These are phyloP conservation scores for Colletotrichum graminicola DNA, from an alignment of 2,329 filamentous ascomycete genomes.

Conservation along the genomic window DNA sequence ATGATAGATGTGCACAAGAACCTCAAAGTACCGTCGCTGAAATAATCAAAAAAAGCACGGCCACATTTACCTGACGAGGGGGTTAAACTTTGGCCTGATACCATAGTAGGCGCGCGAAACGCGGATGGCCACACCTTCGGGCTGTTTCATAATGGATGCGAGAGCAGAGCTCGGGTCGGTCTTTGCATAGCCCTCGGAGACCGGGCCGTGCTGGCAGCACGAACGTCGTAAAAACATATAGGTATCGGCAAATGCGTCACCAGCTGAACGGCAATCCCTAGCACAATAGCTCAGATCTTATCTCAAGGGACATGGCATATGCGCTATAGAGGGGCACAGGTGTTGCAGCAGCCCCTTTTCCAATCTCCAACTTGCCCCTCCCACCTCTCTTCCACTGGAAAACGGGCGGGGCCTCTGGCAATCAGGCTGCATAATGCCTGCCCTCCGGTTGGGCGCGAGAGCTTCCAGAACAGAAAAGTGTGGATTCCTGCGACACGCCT, in stretches of 20 bases:
- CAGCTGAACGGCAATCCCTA: conserved; percentile 15
- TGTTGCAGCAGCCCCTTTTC: conserved; percentile 24
- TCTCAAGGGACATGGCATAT: conserved; percentile 18
- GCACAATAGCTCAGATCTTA: conserved; percentile 36
- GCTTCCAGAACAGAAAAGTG: conserved; percentile 41
- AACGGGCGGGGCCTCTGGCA: conserved; percentile 18
- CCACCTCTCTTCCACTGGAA: conserved; percentile 8
- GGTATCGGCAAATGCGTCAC: conserved; percentile 23
- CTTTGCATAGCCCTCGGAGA: background rate
- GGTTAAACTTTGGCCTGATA: too few relatives aligned
- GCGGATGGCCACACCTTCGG: conserved; percentile 15
- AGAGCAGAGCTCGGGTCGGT: background rate
- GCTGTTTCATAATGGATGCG: conserved; percentile 23
- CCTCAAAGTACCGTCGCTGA: too few relatives aligned
- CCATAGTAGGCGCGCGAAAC: background rate
- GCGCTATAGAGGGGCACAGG: background rate
- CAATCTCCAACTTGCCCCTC: conserved; percentile 19
- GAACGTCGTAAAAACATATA: conserved; percentile 18
- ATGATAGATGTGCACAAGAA: too few relatives aligned
- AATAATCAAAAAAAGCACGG: too few relatives aligned
- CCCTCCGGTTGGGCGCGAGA: conserved; percentile 26
- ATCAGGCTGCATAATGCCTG: background rate
- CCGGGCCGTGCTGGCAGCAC: background rate
- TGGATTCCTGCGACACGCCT: conserved; percentile 22
- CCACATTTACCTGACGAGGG: too few relatives aligned